A percentile compares a stretch with the other conserved stretches of the same genome.
Evolutionary conservation across 2,329 filamentous ascomycete species (phyloP).

Genomic region (Curvularia lunata): DNA sequence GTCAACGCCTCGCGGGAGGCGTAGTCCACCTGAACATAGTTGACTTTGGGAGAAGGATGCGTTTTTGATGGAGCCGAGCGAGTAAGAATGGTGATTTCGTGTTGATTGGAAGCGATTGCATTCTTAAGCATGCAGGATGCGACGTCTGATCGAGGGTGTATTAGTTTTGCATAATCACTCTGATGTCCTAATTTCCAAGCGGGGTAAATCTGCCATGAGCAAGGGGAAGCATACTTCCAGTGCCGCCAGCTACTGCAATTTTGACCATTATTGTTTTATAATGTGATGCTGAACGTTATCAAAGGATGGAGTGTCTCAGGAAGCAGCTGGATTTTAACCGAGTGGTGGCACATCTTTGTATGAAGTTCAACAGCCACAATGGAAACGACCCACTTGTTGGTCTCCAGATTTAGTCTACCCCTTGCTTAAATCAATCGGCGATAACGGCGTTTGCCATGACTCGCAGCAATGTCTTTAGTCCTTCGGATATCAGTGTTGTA

Average conservation of each 20-base stretch:
- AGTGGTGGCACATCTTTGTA: neutral
- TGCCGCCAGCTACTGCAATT: constrained; percentile 46
- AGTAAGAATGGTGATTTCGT: constrained; percentile 61
- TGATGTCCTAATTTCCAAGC: neutral
- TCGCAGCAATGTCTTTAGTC: neutral
- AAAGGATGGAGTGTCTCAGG: neutral
- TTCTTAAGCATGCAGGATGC: constrained; percentile 60
- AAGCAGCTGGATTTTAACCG: neutral
- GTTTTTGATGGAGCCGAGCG: constrained; percentile 43
- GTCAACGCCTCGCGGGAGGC: constrained; percentile 48
- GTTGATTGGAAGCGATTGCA: constrained; percentile 57
- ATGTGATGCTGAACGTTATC: neutral
- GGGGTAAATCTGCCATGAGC: neutral
- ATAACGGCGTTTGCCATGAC: constrained; percentile 4
- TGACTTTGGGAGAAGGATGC: constrained; percentile 37
- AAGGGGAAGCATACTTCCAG: constrained; percentile 38
- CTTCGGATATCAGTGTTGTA: neutral
- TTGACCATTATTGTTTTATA: constrained; percentile 37
- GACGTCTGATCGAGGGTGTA: constrained; percentile 52
- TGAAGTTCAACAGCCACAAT: neutral
- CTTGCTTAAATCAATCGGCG: constrained; percentile 5
- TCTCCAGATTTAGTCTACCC: constrained; percentile 1
- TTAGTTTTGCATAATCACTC: neutral
- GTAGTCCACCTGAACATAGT: constrained; percentile 57
- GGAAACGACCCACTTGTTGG: neutral